phyloP scores from a whole-genome alignment of 2,329 filamentous ascomycete species.

The Hymenotorrendiella dingleyae region DNA sequence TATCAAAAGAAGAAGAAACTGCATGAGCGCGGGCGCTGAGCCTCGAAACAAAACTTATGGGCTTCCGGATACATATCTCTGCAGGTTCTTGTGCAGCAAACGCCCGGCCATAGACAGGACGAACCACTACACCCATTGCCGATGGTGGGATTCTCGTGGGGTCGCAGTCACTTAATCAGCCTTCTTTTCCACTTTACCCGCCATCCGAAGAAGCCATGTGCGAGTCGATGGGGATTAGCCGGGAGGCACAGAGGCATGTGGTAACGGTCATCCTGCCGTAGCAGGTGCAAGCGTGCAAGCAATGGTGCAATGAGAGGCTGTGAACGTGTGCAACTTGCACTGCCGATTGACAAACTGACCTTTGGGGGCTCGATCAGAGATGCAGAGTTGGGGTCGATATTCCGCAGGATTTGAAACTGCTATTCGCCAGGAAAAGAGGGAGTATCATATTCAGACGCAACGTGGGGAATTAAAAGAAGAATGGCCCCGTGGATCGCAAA shows the following conservation, averaged over 20 bases:
- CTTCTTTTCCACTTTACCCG: neutral
- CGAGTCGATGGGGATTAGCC: neutral
- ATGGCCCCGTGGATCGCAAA: too few relatives aligned
- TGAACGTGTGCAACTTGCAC: neutral
- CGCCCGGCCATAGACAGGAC: neutral
- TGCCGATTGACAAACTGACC: conserved; percentile 1
- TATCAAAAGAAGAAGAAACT: conserved; percentile 7
- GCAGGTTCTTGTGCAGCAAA: neutral
- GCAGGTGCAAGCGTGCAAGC: neutral
- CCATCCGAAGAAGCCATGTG: neutral
- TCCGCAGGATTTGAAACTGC: too few relatives aligned
- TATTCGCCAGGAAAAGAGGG: too few relatives aligned
- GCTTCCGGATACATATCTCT: neutral
- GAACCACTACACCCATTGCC: neutral
- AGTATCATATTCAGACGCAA: too few relatives aligned
- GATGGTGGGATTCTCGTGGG: neutral
- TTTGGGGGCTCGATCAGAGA: too few relatives aligned
- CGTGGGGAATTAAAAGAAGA: too few relatives aligned
- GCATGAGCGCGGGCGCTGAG: conserved; percentile 3
- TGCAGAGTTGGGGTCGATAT: too few relatives aligned
- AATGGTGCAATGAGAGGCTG: neutral
- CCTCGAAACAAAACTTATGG: neutral
- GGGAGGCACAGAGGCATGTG: conserved; percentile 1
- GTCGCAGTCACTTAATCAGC: neutral
- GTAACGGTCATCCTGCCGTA: neutral